Percentiles rank a stretch among this genome's conserved stretches.
Conservation (phyloP, 768 basidiomycete species). For the Coprinopsis sp. region DNA sequence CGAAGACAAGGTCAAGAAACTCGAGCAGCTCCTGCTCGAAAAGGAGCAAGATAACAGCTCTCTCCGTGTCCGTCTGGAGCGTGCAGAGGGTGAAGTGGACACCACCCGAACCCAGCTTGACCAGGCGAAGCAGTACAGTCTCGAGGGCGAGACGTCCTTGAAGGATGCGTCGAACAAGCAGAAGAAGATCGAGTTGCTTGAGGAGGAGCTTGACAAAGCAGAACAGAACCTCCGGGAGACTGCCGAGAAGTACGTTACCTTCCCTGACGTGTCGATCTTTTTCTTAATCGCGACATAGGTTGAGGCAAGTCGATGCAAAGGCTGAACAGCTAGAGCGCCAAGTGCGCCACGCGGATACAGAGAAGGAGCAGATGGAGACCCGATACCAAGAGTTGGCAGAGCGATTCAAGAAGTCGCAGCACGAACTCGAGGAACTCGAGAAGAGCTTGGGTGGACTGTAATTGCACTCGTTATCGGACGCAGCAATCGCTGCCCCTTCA, state of each 20-base stretch:
- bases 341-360: conserved; percentile 79
- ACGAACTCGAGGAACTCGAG: conserved; percentile 1
- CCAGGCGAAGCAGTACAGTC: conserved; percentile 58
- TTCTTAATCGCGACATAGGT: conserved; percentile 38
- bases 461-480: too few relatives aligned
- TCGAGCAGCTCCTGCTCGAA: conserved; percentile 66
- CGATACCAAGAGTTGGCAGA: conserved; percentile 46
- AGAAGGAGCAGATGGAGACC: conserved; percentile 91
- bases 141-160: conserved; percentile 69
- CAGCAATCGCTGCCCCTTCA: too few relatives aligned
- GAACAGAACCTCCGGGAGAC: conserved; percentile 98
- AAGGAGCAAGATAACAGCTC: conserved; percentile 87
- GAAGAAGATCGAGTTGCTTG: conserved; percentile 86
- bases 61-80: conserved; percentile 62
- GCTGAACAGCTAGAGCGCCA: conserved; percentile 98
- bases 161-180: conserved; percentile 55
- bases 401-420: not conserved
- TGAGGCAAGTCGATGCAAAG: conserved; percentile 96
- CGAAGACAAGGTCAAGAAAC: conserved; percentile 77
- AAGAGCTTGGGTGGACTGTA: conserved; percentile 1
- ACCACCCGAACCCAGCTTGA: conserved; percentile 62
- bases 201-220: conserved; percentile 92
- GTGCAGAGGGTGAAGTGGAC: conserved; percentile 65
- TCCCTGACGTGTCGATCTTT: conserved; percentile 9
- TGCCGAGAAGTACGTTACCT: conserved; percentile 78